Percentiles rank a stretch among this genome's conserved stretches.
phyloP scores from a whole-genome alignment of 257 asterid species.

The Plectranthus barbatus region DNA sequence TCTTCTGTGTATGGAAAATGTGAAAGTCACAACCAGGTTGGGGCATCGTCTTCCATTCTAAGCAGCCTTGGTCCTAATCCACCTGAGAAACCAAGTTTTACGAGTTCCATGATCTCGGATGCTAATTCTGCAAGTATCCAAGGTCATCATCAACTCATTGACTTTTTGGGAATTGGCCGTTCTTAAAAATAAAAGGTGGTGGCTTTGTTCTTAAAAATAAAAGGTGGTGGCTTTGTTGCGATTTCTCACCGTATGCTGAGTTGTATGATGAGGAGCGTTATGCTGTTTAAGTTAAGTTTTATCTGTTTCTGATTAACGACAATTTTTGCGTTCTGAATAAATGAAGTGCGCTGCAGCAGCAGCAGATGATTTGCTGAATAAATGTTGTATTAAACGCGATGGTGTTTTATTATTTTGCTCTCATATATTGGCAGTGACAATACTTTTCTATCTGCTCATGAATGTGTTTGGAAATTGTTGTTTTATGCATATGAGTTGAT shows the following conservation, averaged over 20 bases:
- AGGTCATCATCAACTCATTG: constrained; percentile 15
- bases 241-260: not conserved
- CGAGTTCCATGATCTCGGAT: constrained; percentile 7
- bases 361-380: not conserved
- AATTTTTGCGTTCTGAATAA: no score
- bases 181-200: not conserved
- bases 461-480: no score
- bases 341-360: not conserved
- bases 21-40: not conserved
- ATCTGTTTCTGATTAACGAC: no score
- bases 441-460: no score
- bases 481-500: no score
- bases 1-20: constrained; percentile 10
- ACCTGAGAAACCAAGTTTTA: not conserved
- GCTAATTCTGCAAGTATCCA: constrained; percentile 6
- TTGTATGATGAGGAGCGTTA: no score
- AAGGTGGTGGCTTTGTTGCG: no score
- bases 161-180: constrained; percentile 30
- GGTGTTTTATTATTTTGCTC: not conserved
- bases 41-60: not conserved
- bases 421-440: not conserved
- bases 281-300: not conserved
- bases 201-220: not conserved
- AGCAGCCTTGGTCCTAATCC: constrained; percentile 7
- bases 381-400: not conserved